Conservation (phyloP, 75 land plant species). For the Gnetum montanum region DNA sequence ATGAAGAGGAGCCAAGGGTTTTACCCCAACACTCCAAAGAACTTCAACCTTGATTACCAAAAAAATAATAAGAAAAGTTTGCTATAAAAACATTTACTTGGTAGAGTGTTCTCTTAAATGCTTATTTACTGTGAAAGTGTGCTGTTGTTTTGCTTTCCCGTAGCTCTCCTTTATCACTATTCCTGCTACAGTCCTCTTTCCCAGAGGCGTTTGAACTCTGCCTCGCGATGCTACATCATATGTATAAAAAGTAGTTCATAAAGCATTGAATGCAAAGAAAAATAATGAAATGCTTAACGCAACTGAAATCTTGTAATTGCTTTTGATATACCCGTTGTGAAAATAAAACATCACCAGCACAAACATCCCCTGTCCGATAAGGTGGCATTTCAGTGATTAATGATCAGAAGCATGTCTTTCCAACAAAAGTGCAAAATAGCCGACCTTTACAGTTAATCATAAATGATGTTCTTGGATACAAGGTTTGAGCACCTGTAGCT, state of each 20-base stretch:
- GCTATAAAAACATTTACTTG: too few relatives aligned
- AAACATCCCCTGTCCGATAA: conserved; percentile 24
- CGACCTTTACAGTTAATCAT: conserved; percentile 19
- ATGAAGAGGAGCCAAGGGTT: conserved; percentile 13
- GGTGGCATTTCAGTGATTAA: not conserved
- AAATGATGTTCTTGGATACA: conserved; percentile 24
- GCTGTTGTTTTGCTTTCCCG: conserved; percentile 32
- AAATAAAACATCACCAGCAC: conserved; percentile 27
- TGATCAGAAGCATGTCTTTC: not conserved
- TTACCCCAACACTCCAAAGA: conserved; percentile 20
- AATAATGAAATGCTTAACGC: not conserved
- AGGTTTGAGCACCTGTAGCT: conserved; percentile 11
- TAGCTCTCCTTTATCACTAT: conserved; percentile 35
- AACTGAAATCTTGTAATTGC: too few relatives aligned
- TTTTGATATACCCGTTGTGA: conserved; percentile 20
- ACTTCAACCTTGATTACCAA: conserved; percentile 16
- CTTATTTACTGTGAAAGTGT: conserved; percentile 37
- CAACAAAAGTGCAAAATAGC: not conserved
- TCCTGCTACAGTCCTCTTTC: conserved; percentile 25
- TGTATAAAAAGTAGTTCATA: conserved; percentile 3
- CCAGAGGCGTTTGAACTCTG: conserved; percentile 8
- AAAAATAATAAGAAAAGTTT: too few relatives aligned
- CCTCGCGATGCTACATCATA: conserved; percentile 17
- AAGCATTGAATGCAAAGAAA: not conserved
- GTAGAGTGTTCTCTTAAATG: not conserved